These are phyloP conservation scores for Tylopilus plumbeoviolaceoides DNA, from an alignment of 768 basidiomycete species.

Conservation along the genomic window DNA sequence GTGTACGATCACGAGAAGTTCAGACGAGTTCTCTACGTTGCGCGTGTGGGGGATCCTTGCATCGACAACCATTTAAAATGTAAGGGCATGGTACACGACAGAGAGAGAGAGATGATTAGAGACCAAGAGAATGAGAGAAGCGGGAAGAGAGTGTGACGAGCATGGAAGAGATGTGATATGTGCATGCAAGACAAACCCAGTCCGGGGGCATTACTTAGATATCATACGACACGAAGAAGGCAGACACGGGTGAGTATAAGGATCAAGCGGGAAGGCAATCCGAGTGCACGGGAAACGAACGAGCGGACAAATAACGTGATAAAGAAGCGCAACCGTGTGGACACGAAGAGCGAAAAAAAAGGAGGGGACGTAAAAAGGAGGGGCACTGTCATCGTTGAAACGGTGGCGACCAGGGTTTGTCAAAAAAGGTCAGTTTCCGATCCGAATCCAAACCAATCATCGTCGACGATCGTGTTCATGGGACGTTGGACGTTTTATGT, in stretches of 20 bases:
- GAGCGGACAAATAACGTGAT: constrained; percentile 17
- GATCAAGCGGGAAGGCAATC: neutral
- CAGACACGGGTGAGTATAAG: neutral
- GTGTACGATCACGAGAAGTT: constrained; percentile 16
- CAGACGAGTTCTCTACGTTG: neutral
- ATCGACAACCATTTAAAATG: neutral
- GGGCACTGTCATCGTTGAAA: constrained; percentile 6
- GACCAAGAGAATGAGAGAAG: neutral
- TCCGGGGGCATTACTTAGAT: constrained; percentile 11
- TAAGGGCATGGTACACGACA: constrained; percentile 11
- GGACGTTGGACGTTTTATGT: constrained; percentile 38
- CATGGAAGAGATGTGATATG: constrained; percentile 1
- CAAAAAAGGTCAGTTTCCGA: constrained; percentile 2
- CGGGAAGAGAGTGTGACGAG: constrained; percentile 7
- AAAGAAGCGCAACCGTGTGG: constrained; percentile 16
- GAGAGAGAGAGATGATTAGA: neutral
- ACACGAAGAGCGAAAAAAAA: constrained; percentile 11
- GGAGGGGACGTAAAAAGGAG: neutral
- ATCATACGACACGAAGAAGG: constrained; percentile 6
- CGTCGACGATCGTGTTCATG: constrained; percentile 6
- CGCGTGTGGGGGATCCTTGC: neutral
- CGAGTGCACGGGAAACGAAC: constrained; percentile 3
- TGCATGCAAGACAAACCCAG: constrained; percentile 5
- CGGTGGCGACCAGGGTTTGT: constrained; percentile 4
- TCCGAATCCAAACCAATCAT: neutral